Evolutionary conservation across 495 filamentous ascomycete species (phyloP).

Genomic region (Tuber borchii): DNA sequence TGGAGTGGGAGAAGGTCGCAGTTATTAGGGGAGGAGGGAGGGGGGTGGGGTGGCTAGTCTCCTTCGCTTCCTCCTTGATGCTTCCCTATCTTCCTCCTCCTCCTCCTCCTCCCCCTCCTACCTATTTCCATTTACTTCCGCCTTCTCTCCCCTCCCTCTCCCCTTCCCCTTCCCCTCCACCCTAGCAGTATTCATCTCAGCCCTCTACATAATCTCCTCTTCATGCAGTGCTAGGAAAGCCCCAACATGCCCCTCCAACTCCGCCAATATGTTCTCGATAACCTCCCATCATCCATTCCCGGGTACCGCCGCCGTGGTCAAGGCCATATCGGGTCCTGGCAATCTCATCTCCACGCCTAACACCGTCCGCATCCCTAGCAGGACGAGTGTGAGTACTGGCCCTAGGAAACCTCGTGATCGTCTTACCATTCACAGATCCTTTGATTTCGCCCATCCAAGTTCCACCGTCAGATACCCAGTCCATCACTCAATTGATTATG

Average conservation of each 20-base stretch:
- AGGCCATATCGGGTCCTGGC: conserved; percentile 64
- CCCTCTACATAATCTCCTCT: conserved; percentile 44
- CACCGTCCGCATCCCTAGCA: not conserved
- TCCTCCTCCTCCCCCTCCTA: conserved; percentile 23
- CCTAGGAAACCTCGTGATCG: too few species aligned
- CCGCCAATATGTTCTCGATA: conserved; percentile 51
- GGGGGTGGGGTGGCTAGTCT: conserved; percentile 43
- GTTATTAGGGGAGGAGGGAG: conserved; percentile 36
- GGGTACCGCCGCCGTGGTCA: conserved; percentile 74
- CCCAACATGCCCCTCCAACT: conserved; percentile 19
- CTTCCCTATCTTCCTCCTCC: conserved; percentile 7
- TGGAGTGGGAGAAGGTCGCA: conserved; percentile 16
- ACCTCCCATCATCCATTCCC: conserved; percentile 47
- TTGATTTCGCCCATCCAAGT: too few species aligned
- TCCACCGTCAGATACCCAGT: too few species aligned
- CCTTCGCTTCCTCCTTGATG: conserved; percentile 45
- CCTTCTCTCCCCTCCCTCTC: conserved; percentile 54
- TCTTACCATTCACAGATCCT: too few species aligned
- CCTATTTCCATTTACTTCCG: conserved; percentile 14
- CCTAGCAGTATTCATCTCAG: conserved; percentile 66
- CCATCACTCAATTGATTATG: too few species aligned
- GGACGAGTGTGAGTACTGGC: too few species aligned
- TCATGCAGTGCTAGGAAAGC: not conserved
- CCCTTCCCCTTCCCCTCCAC: conserved; percentile 50
- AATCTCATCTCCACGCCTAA: conserved; percentile 41